phyloP scores from a whole-genome alignment of 2,329 filamentous ascomycete genomes.

The Diaporthe capsici region DNA sequence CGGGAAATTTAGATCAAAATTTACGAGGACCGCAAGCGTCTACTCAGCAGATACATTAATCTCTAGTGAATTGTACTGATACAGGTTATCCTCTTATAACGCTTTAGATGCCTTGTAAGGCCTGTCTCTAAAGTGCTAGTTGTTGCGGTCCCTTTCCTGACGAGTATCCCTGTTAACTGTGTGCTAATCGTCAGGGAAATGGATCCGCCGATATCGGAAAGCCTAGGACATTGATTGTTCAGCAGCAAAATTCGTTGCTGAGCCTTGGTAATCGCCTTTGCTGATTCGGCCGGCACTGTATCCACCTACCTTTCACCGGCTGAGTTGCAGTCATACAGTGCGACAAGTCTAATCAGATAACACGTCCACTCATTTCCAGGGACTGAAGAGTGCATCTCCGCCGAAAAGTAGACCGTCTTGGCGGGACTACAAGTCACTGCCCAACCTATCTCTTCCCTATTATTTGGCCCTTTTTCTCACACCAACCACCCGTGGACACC shows the following conservation, averaged over 20 bases:
- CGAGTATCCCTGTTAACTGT: background rate
- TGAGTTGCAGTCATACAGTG: conserved; percentile 22
- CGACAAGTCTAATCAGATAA: conserved; percentile 11
- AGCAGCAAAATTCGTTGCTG: conserved; percentile 7
- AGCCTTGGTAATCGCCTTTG: conserved; percentile 27
- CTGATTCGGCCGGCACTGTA: conserved; percentile 33
- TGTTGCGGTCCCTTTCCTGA: background rate
- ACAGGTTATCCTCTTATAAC: background rate
- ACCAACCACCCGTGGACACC: background rate
- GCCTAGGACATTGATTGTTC: conserved; percentile 15
- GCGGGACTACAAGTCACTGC: conserved; percentile 17
- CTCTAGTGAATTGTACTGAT: background rate
- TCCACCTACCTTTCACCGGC: background rate
- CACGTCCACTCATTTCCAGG: background rate
- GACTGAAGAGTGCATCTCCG: conserved; percentile 19
- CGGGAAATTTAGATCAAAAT: background rate
- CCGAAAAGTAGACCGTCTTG: conserved; percentile 28
- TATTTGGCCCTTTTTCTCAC: background rate
- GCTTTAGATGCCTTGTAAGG: background rate
- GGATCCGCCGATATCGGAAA: conserved; percentile 12
- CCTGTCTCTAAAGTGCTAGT: background rate
- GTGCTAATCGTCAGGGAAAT: background rate
- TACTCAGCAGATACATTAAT: background rate
- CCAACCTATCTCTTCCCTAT: conserved; percentile 1
- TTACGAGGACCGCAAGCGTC: background rate